Base-by-base conservation (phyloP, 176 grass and related monocot genomes). In the Raddia guianensis region DNA sequence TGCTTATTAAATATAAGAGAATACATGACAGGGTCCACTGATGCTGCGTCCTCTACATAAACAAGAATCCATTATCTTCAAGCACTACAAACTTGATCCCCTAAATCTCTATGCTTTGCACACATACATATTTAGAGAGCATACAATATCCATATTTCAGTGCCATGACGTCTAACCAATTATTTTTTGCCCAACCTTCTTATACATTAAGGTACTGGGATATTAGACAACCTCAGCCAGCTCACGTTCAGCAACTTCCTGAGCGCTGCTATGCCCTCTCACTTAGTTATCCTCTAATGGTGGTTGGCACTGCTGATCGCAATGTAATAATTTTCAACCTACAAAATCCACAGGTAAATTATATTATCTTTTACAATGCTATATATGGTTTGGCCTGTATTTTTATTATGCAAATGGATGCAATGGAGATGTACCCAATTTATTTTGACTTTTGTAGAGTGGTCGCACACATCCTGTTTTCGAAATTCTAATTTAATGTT, bases 251-350 rank as follows among this genome's bases (percentile, higher is more conserved):
- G 70, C 95, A 91, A 81, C 81, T 95, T 69, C 92, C 95, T 66
- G 90, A 95, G 63, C 76, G 90, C 13, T 94, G 90, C 57, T 95
- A 91, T 93, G 88, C 92, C 75, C 48, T 98, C 42, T 92, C 95
- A n/a, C 83, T 95, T 81, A 83, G 66, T 62, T 98, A 95, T 78
- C 95, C 92, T 76, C 90, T 98, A 47, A 86, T 98, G 92, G 92
- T 82, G 63, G 92, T 98, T 69, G 90, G 92, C 56, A 94, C 90
- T 55, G 88, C 92, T 60, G 95, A 95, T 82, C 78, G 79, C 73
- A 93, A 98, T 3, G 9, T 95, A 15, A 50, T 93, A 83, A 67
- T 98, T 66, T 98, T 85, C 88, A 91, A 95, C 67, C 83, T 93
- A 56, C 90, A 93, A 68, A 98, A 93, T 69, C 95, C 92, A 68